These are phyloP conservation scores for Boletus rubroflammeus DNA, from an alignment of 768 basidiomycete genomes.

Conservation along the genomic window DNA sequence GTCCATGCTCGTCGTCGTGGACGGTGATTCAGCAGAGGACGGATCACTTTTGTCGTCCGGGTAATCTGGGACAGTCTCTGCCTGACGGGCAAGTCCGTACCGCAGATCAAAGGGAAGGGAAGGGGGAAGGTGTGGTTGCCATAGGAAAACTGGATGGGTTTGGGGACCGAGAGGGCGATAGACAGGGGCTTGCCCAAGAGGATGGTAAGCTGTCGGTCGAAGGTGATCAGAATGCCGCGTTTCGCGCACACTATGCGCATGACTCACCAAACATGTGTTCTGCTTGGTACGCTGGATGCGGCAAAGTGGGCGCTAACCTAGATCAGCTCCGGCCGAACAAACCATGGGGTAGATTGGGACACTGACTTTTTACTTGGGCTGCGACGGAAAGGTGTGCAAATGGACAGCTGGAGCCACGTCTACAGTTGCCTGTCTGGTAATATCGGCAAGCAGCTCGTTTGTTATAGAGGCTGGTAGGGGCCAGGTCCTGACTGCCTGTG, in stretches of 20 bases:
- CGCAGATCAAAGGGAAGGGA: constrained; percentile 16
- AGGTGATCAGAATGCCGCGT: constrained; percentile 1
- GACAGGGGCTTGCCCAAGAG: constrained; percentile 14
- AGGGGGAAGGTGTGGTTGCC: constrained; percentile 31
- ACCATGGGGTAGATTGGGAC: neutral
- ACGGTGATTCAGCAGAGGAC: constrained; percentile 23
- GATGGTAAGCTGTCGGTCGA: constrained; percentile 18
- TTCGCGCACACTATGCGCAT: neutral
- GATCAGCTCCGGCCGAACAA: constrained; percentile 10
- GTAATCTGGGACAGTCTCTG: constrained; percentile 13
- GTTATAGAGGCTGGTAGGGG: constrained; percentile 1
- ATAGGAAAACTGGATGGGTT: constrained; percentile 17
- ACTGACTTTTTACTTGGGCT: constrained; percentile 19
- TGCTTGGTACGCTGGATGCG: constrained; percentile 12
- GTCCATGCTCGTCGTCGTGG: constrained; percentile 12
- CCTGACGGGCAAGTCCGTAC: constrained; percentile 7
- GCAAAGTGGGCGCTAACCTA: constrained; percentile 4
- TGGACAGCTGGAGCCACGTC: constrained; percentile 25
- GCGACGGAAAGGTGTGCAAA: constrained; percentile 19
- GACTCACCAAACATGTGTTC: constrained; percentile 21
- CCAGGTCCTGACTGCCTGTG: constrained; percentile 10
- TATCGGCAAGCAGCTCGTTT: constrained; percentile 23
- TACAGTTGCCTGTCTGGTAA: constrained; percentile 24
- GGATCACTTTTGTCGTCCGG: constrained; percentile 28
- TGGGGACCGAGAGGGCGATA: constrained; percentile 17